These are phyloP conservation scores for Amaranthus hypochondriacus DNA, from an alignment of 148 eudicot species.

Conservation along the genomic window DNA sequence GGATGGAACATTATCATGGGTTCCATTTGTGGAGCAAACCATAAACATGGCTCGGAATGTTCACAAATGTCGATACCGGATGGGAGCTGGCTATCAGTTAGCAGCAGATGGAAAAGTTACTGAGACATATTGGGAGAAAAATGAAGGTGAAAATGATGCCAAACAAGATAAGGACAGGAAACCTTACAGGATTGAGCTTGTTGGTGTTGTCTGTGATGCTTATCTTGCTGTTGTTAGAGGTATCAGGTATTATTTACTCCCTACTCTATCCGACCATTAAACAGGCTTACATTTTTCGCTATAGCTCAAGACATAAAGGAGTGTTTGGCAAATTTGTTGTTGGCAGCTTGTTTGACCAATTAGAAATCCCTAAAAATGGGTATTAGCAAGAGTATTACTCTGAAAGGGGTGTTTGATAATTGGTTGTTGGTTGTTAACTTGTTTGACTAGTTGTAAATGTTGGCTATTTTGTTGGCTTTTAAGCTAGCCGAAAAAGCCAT, in stretches of 20 bases:
- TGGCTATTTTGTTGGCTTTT: too few species aligned
- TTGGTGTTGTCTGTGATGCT: conserved; percentile 91
- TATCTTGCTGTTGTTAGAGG: conserved; percentile 86
- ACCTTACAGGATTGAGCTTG: conserved; percentile 83
- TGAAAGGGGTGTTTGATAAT: too few species aligned
- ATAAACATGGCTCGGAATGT: conserved; percentile 76
- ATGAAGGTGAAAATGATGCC: conserved; percentile 27
- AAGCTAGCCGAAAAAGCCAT: too few species aligned
- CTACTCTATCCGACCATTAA: too few species aligned
- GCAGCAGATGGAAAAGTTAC: conserved; percentile 43
- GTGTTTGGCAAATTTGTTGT: too few species aligned
- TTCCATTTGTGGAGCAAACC: conserved; percentile 75
- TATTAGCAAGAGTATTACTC: too few species aligned
- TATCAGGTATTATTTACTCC: conserved; percentile 27
- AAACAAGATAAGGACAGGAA: conserved; percentile 28
- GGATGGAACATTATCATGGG: conserved; percentile 94
- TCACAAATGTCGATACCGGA: conserved; percentile 60
- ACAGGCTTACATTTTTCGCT: too few species aligned
- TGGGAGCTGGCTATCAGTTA: conserved; percentile 79
- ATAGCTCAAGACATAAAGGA: too few species aligned
- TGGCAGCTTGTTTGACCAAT: too few species aligned
- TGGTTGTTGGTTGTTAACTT: too few species aligned
- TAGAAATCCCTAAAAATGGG: too few species aligned
- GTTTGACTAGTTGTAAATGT: too few species aligned
- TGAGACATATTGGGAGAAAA: conserved; percentile 72